A percentile compares a stretch with the other conserved stretches of the same genome.
phyloP scores from a whole-genome alignment of 2,329 filamentous ascomycete species.

The Colletotrichum eleusines region DNA sequence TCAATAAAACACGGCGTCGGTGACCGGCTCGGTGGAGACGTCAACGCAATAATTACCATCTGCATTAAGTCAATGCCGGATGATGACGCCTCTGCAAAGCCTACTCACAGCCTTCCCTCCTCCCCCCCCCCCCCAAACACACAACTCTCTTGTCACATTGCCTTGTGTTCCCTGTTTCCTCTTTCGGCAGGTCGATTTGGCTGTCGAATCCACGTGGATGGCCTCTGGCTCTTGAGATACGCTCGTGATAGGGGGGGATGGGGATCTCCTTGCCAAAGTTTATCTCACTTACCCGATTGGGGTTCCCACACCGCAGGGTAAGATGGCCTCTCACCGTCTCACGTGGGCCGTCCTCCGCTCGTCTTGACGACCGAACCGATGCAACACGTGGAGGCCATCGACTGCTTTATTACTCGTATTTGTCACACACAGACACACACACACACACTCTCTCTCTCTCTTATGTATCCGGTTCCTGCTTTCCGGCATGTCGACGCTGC shows the following conservation, averaged over 20 bases:
- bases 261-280: not conserved
- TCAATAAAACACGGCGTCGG: not conserved
- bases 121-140: too few relatives aligned
- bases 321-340: not conserved
- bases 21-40: not conserved
- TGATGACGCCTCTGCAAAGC: not conserved
- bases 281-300: not conserved
- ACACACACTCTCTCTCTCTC: too few relatives aligned
- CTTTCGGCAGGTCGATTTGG: not conserved
- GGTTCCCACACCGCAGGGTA: not conserved
- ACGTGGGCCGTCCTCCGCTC: not conserved
- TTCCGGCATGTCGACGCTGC: not conserved
- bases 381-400: not conserved
- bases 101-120: too few relatives aligned
- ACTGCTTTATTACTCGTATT: not conserved
- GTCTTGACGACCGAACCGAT: not conserved
- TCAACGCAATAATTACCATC: not conserved
- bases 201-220: conserved; percentile 30
- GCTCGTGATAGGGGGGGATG: not conserved
- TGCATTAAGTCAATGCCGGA: not conserved
- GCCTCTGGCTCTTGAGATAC: conserved; percentile 15
- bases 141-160: not conserved
- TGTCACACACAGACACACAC: too few relatives aligned
- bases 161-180: too few relatives aligned
- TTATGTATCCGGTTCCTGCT: not conserved